Evolutionary conservation across 75 land plant species (phyloP).

Genomic region (Sequoiadendron giganteum): DNA sequence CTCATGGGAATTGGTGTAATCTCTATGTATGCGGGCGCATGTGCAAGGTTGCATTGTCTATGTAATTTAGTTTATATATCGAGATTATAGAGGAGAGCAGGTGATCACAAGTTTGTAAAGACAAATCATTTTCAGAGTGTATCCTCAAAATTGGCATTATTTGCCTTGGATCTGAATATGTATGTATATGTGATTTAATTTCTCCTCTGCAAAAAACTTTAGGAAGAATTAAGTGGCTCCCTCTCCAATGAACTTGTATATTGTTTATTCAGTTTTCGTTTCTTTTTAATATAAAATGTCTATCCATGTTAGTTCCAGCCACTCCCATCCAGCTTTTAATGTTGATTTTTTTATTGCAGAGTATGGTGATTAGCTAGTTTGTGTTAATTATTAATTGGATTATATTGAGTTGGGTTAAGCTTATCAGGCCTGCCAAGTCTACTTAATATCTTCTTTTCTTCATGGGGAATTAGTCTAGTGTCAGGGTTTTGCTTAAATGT

Average conservation of each 20-base stretch:
- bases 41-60: not conserved
- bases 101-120: not conserved
- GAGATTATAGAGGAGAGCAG: not conserved
- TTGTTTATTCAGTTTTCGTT: not conserved
- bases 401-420: not conserved
- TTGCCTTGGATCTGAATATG: not conserved
- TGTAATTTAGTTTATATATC: not conserved
- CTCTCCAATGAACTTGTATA: not conserved
- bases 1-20: not conserved
- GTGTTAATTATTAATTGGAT: not conserved
- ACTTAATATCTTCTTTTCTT: not conserved
- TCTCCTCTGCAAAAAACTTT: not conserved
- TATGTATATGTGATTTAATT: not conserved
- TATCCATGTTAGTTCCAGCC: no score
- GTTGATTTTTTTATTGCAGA: no score
- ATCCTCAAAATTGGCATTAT: not conserved
- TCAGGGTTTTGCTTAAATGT: not conserved
- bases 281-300: not conserved
- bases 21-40: not conserved
- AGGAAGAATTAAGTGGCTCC: not conserved
- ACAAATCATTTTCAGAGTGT: not conserved
- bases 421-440: not conserved
- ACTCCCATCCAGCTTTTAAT: no score
- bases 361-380: not conserved
- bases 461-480: not conserved